Conservation (phyloP, 2,329 filamentous ascomycete species). For the Endocalyx cinctus region DNA sequence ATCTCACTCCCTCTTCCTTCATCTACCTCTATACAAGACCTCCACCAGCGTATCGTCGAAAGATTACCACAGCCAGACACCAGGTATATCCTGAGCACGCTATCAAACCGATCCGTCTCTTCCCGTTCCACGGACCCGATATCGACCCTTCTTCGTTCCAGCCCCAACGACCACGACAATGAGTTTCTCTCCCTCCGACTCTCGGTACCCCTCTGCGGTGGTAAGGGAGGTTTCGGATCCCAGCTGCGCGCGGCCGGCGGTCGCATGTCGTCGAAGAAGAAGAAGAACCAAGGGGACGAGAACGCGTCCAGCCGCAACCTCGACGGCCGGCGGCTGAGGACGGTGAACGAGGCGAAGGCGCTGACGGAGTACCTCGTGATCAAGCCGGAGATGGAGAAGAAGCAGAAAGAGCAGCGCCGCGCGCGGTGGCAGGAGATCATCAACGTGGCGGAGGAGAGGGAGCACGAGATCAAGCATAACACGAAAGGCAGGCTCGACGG, state of each 20-base stretch:
- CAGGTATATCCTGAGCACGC: slow-evolving; percentile 75
- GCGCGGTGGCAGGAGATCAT: slow-evolving; percentile 87
- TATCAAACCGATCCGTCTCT: slow-evolving; percentile 67
- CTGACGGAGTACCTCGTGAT: slow-evolving; percentile 91
- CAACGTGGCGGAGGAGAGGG: slow-evolving; percentile 73
- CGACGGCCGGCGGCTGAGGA: slow-evolving; percentile 83
- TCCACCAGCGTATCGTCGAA: slow-evolving; percentile 59
- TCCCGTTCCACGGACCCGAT: slow-evolving; percentile 50
- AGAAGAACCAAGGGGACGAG: slow-evolving; percentile 74
- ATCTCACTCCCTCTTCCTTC: slow-evolving; percentile 69
- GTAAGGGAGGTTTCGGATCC: slow-evolving; percentile 96
- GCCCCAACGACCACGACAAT: slow-evolving; percentile 51
- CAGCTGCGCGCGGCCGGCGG: slow-evolving; percentile 94
- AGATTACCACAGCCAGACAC: slow-evolving; percentile 54
- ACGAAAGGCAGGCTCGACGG: slow-evolving; percentile 71
- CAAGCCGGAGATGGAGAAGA: slow-evolving; percentile 95
- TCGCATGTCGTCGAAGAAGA: slow-evolving; percentile 95
- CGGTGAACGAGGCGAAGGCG: slow-evolving; percentile 91
- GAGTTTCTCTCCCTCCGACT: slow-evolving; percentile 80
- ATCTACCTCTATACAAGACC: slow-evolving; percentile 60
- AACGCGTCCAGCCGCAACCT: slow-evolving; percentile 91
- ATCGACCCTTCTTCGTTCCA: slow-evolving; percentile 56
- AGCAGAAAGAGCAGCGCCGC: slow-evolving; percentile 81
- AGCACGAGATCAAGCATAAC: slow-evolving; percentile 77
- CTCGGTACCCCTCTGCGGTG: slow-evolving; percentile 74